Evolutionary conservation across 306 rosid genomes (phyloP).

Genomic region (Castanea crenata): DNA sequence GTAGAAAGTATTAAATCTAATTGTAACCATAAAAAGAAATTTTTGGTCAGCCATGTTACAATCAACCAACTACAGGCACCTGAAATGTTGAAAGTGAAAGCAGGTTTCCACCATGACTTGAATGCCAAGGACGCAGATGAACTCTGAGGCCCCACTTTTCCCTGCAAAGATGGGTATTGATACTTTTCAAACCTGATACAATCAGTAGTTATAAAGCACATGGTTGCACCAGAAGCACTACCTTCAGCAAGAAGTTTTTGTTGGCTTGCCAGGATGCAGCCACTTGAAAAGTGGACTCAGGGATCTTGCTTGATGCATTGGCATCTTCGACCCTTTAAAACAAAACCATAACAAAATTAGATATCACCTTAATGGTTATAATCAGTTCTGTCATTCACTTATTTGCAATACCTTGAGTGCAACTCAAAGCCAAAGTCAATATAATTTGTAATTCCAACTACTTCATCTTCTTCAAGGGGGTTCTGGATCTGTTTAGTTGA

Average conservation of each 20-base stretch:
- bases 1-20: not conserved
- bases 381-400: slow-evolving; percentile 20
- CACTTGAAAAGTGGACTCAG: slow-evolving; percentile 80
- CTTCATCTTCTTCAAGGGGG: slow-evolving; percentile 70
- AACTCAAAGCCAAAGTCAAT: slow-evolving; percentile 96
- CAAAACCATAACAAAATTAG: slow-evolving; percentile 22
- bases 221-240: slow-evolving; percentile 31
- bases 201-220: slow-evolving; percentile 4
- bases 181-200: slow-evolving; percentile 27
- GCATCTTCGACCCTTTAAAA: slow-evolving; percentile 61
- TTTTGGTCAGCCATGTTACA: not conserved
- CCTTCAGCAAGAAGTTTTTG: slow-evolving; percentile 86
- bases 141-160: slow-evolving; percentile 74
- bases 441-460: slow-evolving; percentile 94
- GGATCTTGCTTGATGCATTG: slow-evolving; percentile 43
- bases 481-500: slow-evolving; percentile 77
- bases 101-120: slow-evolving; percentile 99
- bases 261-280: slow-evolving; percentile 99
- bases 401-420: slow-evolving; percentile 57
- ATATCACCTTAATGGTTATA: slow-evolving; percentile 15
- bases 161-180: slow-evolving; percentile 48
- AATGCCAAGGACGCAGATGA: slow-evolving; percentile 74
- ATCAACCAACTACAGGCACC: slow-evolving; percentile 43
- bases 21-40: not conserved
- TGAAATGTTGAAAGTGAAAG: slow-evolving; percentile 84